These are phyloP conservation scores for Jatropha multifida DNA, from an alignment of 441 rosid species.

Conservation along the genomic window DNA sequence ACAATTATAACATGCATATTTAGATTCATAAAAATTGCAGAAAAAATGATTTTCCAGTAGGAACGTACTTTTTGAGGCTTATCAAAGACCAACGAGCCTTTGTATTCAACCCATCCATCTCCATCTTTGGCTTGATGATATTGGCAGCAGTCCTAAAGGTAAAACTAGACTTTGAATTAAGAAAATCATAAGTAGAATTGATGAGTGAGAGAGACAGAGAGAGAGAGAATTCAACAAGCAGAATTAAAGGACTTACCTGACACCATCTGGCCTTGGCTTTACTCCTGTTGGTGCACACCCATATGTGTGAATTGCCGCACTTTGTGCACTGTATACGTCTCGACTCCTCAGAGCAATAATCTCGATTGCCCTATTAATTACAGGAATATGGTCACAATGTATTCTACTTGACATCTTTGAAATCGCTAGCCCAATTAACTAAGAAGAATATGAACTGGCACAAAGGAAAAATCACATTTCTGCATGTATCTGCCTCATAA, in stretches of 20 bases:
- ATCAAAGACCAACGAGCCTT: conserved; percentile 84
- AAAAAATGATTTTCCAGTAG: background rate
- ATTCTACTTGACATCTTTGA: background rate
- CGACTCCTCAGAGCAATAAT: conserved; percentile 83
- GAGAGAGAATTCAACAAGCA: conserved; percentile 1
- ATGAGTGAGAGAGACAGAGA: background rate
- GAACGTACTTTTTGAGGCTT: conserved; percentile 72
- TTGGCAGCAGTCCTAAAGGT: conserved; percentile 83
- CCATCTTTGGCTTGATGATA: conserved; percentile 99
- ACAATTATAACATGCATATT: background rate
- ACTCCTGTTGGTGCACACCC: conserved; percentile 92
- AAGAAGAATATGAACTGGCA: conserved; percentile 13
- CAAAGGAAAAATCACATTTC: background rate
- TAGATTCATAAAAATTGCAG: conserved; percentile 4
- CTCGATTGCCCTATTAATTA: conserved; percentile 52
- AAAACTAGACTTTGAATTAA: conserved; percentile 13
- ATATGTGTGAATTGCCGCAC: conserved; percentile 89
- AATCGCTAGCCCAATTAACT: conserved; percentile 1
- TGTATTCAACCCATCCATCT: conserved; percentile 99
- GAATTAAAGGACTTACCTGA: conserved; percentile 55
- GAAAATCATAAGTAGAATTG: conserved; percentile 10
- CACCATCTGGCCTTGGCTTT: conserved; percentile 98
- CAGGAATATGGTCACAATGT: conserved; percentile 12
- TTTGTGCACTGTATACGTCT: conserved; percentile 97
- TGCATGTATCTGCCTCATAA: conserved; percentile 6